These are phyloP conservation scores for Ormosia semicastrata DNA, from an alignment of 306 rosid genomes.

Conservation along the genomic window DNA sequence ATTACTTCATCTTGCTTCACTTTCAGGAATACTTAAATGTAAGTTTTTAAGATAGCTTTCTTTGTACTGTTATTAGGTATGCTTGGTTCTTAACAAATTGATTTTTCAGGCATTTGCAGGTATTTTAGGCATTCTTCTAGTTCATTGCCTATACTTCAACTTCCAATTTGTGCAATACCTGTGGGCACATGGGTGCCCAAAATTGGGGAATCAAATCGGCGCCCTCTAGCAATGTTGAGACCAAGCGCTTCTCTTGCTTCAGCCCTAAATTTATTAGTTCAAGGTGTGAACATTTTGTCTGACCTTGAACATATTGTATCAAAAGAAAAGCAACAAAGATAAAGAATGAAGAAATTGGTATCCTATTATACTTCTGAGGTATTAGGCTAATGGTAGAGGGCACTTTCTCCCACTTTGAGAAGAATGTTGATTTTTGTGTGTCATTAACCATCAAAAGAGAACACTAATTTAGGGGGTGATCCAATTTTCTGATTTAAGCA, in stretches of 20 bases:
- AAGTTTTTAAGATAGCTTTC: conserved; percentile 27
- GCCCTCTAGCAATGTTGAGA: conserved; percentile 81
- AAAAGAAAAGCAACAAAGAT: conserved; percentile 26
- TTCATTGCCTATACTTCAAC: conserved; percentile 80
- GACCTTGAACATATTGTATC: conserved; percentile 31
- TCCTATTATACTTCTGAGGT: conserved; percentile 28
- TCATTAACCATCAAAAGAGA: conserved; percentile 11
- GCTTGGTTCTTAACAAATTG: conserved; percentile 41
- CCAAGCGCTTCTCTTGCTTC: conserved; percentile 80
- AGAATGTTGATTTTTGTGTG: conserved; percentile 7
- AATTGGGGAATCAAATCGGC: conserved; percentile 83
- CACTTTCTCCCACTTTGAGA: conserved; percentile 19
- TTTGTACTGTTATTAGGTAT: background rate
- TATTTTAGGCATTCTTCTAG: conserved; percentile 76
- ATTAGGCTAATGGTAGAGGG: conserved; percentile 28
- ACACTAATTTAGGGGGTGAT: conserved; percentile 21
- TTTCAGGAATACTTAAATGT: conserved; percentile 90
- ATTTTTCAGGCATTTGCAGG: conserved; percentile 93
- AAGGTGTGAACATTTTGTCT: conserved; percentile 57
- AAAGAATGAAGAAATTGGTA: conserved; percentile 26
- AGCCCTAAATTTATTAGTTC: conserved; percentile 78
- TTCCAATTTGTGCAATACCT: conserved; percentile 75
- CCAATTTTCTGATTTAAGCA: conserved; percentile 13
- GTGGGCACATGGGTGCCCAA: conserved; percentile 95
- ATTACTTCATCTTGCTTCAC: conserved; percentile 89